Evolutionary conservation across 2,329 filamentous ascomycete genomes (phyloP), one percentile per base, ranked within the genome.

Genomic region (Cercospora zeae-maydis): DNA sequence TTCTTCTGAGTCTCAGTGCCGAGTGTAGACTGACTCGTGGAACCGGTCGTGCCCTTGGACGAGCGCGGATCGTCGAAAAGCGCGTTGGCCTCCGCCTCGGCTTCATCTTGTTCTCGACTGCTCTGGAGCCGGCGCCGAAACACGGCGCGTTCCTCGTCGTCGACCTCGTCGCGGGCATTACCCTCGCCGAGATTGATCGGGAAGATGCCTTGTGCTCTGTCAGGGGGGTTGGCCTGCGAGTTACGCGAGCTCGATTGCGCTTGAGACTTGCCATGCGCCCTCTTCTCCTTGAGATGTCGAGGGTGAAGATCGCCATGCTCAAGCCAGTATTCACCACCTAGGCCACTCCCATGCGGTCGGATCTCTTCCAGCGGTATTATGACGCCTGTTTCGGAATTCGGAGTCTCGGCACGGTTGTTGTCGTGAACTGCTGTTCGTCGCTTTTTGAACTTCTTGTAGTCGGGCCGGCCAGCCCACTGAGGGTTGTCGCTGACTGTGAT

Each of bases 381-480:
- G 34, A 63, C 82, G 81, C 21, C 54, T 16, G 34, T 27, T 31
- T 57, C 27, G 7, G 54, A 39, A 7, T 30, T 57, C 16, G 59
- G 52, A 5, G 36, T 56, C 31, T 34, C 37, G 13, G n/a, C 70
- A 30, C 54, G 69, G 37, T 83, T 83, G 24, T 85, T 37, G 3
- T 61, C 10, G 66, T 65, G 42, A 76, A 62, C 58, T n/a, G 30
- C 27, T 1, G 36, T 21, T 13, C 39, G 36, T 63, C 65, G 45
- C 81, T 82, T 21, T 83, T 60, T 82, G 73, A 99, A 99, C 70
- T 86, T 90, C 76, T 99, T 99, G 79, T 96, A 99, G 73, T 99
- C 98, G 76, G 92, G 93, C 47, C 93, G 84, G 0, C 93, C 95
- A 73, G 97, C 96, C 95, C 95, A 99, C 4, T 42, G 11, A n/a